Evolutionary conservation across 106 monocot species (phyloP).

Genomic region (Apostasia shenzhenica): DNA sequence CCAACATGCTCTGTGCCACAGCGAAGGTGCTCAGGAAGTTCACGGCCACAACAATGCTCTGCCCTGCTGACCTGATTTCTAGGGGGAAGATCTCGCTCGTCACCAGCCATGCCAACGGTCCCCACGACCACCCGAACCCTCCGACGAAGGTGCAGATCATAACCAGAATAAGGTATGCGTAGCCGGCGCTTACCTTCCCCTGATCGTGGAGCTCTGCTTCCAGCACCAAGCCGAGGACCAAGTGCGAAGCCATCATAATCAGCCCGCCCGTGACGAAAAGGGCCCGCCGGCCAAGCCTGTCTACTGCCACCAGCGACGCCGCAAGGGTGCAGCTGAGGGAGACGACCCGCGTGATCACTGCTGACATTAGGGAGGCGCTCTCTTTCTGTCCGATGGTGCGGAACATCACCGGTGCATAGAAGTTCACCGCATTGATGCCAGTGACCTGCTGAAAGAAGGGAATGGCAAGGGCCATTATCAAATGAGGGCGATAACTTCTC

Average conservation of each 20-base stretch:
- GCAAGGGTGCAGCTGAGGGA: slow-evolving; percentile 6
- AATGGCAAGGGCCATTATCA: slow-evolving; percentile 36
- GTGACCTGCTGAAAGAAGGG: slow-evolving; percentile 40
- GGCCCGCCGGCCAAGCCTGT: slow-evolving; percentile 10
- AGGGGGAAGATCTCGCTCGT: slow-evolving; percentile 51
- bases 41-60: slow-evolving; percentile 33
- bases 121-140: slow-evolving; percentile 60
- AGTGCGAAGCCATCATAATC: neutral
- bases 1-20: slow-evolving; percentile 40
- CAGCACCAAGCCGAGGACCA: neutral
- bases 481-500: slow-evolving; percentile 33
- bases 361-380: slow-evolving; percentile 11
- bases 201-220: neutral
- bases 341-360: slow-evolving; percentile 6
- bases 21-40: slow-evolving; percentile 30
- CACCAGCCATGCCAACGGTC: slow-evolving; percentile 50
- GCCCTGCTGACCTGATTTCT: slow-evolving; percentile 54
- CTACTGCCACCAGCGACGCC: slow-evolving; percentile 29
- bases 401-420: slow-evolving; percentile 36
- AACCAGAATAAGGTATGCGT: slow-evolving; percentile 15
- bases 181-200: neutral
- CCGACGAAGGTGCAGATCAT: slow-evolving; percentile 37
- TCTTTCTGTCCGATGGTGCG: slow-evolving; percentile 11
- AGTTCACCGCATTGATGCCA: slow-evolving; percentile 60
- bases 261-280: neutral